These are phyloP conservation scores for Cyberlindnera samutprakarnensis DNA, from an alignment of 805 yeast species.

Conservation along the genomic window DNA sequence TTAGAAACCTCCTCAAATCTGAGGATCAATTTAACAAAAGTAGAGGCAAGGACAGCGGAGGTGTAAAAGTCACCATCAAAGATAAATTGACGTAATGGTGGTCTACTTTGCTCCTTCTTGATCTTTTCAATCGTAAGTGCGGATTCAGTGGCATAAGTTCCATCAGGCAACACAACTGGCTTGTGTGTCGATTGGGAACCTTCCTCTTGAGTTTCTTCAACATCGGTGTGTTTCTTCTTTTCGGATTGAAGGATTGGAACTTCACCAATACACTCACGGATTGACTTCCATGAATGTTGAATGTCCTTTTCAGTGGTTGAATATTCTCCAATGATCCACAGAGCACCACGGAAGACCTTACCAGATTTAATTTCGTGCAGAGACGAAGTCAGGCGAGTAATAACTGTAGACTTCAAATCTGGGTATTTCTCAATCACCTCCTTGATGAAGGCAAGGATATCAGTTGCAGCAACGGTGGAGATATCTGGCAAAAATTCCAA, in stretches of 20 bases:
- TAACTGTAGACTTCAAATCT: slow-evolving; percentile 56
- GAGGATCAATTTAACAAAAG: slow-evolving; percentile 81
- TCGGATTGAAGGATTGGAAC: slow-evolving; percentile 82
- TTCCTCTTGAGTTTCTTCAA: slow-evolving; percentile 25
- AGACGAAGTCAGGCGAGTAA: slow-evolving; percentile 53
- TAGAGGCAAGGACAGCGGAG: slow-evolving; percentile 79
- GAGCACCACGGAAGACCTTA: slow-evolving; percentile 84
- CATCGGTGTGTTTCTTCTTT: slow-evolving; percentile 33
- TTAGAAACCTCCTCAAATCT: slow-evolving; percentile 56
- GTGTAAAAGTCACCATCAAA: slow-evolving; percentile 86
- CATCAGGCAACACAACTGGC: slow-evolving; percentile 94
- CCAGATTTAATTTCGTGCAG: slow-evolving; percentile 72
- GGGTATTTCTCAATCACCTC: slow-evolving; percentile 93
- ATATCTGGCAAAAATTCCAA: slow-evolving; percentile 82
- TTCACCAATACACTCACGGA: slow-evolving; percentile 80
- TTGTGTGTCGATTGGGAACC: slow-evolving; percentile 32
- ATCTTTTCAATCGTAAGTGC: slow-evolving; percentile 54
- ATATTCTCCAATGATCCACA: slow-evolving; percentile 97
- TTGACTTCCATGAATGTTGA: slow-evolving; percentile 78
- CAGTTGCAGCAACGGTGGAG: slow-evolving; percentile 78
- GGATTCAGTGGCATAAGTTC: slow-evolving; percentile 94
- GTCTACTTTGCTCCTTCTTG: slow-evolving; percentile 32
- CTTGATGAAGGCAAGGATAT: slow-evolving; percentile 84
- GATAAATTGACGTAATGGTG: slow-evolving; percentile 76
- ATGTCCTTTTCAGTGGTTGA: slow-evolving; percentile 62